These are phyloP conservation scores for Zostera marina DNA, from an alignment of 116 monocot genomes.

Conservation along the genomic window DNA sequence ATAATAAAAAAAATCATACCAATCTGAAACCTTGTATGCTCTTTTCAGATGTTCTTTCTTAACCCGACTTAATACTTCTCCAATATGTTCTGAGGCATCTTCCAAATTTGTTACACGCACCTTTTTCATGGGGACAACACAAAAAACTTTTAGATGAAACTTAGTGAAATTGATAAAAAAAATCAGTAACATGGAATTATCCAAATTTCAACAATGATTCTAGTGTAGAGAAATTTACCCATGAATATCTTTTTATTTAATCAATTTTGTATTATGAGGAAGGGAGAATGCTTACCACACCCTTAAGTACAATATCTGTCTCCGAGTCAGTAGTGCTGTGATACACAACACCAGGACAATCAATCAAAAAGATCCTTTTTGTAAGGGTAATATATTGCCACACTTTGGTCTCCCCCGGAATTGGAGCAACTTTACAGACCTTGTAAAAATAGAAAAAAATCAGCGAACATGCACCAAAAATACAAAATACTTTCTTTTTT, in stretches of 20 bases:
- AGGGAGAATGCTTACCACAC: slow-evolving; percentile 55
- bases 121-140: slow-evolving; percentile 4
- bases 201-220: too few relatives aligned
- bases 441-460: slow-evolving; percentile 8
- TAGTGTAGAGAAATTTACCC: too few relatives aligned
- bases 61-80: slow-evolving; percentile 74
- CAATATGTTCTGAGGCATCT: slow-evolving; percentile 92
- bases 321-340: slow-evolving; percentile 63
- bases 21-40: slow-evolving; percentile 75
- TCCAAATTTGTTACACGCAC: slow-evolving; percentile 84
- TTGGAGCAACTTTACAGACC: slow-evolving; percentile 95
- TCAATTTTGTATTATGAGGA: not conserved
- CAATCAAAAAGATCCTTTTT: slow-evolving; percentile 76
- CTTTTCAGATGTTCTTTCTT: slow-evolving; percentile 81
- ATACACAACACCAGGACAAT: slow-evolving; percentile 91
- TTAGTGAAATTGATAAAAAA: too few relatives aligned
- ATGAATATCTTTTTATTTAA: not conserved
- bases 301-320: slow-evolving; percentile 93
- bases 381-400: slow-evolving; percentile 92
- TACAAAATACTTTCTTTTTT: not conserved
- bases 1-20: slow-evolving; percentile 25
- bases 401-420: slow-evolving; percentile 89
- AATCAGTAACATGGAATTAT: too few relatives aligned
- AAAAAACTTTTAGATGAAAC: too few relatives aligned
- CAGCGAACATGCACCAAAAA: too few relatives aligned